phyloP scores from a whole-genome alignment of 1,284 basidiomycete species.

The Ganoderma lucidum region DNA sequence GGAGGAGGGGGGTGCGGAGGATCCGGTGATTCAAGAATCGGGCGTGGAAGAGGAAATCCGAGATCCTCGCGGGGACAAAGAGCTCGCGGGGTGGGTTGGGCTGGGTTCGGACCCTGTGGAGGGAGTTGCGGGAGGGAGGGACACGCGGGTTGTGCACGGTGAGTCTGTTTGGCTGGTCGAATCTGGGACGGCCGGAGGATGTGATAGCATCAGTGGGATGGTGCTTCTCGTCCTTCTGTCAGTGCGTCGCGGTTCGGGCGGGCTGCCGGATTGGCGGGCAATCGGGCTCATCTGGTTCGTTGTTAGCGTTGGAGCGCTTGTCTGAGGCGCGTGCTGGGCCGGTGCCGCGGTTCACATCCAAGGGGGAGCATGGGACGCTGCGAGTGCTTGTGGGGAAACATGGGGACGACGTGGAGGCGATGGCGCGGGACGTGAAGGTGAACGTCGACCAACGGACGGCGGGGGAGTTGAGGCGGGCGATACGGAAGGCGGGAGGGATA shows the following conservation, averaged over 20 bases:
- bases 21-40: conserved; percentile 32
- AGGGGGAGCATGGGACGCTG: conserved; percentile 77
- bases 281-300: conserved; percentile 26
- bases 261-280: conserved; percentile 23
- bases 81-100: conserved; percentile 45
- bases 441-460: conserved; percentile 90
- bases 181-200: conserved; percentile 25
- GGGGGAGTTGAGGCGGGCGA: conserved; percentile 78
- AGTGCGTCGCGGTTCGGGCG: conserved; percentile 13
- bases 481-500: conserved; percentile 59
- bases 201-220: conserved; percentile 26
- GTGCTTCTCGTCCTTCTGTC: conserved; percentile 29
- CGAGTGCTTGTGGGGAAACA: conserved; percentile 73
- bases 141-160: conserved; percentile 45
- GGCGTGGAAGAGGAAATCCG: conserved; percentile 39
- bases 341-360: conserved; percentile 71
- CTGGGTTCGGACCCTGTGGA: conserved; percentile 38
- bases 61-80: conserved; percentile 37
- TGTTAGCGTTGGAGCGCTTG: conserved; percentile 55
- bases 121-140: conserved; percentile 24
- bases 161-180: conserved; percentile 32
- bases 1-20: conserved; percentile 54
- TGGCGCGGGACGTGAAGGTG: conserved; percentile 83
- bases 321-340: conserved; percentile 49
- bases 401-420: conserved; percentile 76